These are phyloP conservation scores for Epichloe brachyelytri DNA, from an alignment of 2,329 filamentous ascomycete genomes.

Conservation along the genomic window DNA sequence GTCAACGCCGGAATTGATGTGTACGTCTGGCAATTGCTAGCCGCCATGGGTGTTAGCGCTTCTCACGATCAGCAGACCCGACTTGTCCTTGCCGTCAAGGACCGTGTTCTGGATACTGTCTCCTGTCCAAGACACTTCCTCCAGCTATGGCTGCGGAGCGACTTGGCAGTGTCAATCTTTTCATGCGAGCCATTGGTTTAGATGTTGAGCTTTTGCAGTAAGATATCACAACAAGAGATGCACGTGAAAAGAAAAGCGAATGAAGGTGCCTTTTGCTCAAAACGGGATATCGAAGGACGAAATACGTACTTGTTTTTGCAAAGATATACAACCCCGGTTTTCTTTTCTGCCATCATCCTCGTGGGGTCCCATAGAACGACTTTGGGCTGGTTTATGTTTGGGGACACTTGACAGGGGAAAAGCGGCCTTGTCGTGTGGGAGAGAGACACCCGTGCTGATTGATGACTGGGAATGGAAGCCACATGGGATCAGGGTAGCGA, in stretches of 20 bases:
- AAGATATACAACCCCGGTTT: background rate
- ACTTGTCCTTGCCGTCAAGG: slow-evolving; percentile 90
- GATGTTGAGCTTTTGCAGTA: slow-evolving; percentile 65
- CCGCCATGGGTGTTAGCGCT: slow-evolving; percentile 86
- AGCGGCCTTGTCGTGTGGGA: background rate
- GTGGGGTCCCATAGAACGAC: background rate
- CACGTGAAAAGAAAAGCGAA: background rate
- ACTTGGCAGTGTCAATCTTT: slow-evolving; percentile 86
- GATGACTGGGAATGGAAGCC: background rate
- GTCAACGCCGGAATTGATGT: slow-evolving; percentile 85
- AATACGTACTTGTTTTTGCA: slow-evolving; percentile 1
- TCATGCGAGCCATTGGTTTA: slow-evolving; percentile 97
- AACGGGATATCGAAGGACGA: background rate
- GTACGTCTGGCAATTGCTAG: slow-evolving; percentile 96
- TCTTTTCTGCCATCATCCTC: background rate
- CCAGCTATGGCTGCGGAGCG: slow-evolving; percentile 73
- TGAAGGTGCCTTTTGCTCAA: slow-evolving; percentile 3
- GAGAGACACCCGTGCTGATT: background rate
- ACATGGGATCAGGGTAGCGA: background rate
- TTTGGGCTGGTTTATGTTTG: slow-evolving; percentile 5
- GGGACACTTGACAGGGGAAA: background rate
- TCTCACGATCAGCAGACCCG: slow-evolving; percentile 91
- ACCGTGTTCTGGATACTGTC: slow-evolving; percentile 94
- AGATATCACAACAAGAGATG: slow-evolving; percentile 3
- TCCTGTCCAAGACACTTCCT: slow-evolving; percentile 79